phyloP scores from a whole-genome alignment of 139 green algal species.

The Desmodesmus armatus region DNA sequence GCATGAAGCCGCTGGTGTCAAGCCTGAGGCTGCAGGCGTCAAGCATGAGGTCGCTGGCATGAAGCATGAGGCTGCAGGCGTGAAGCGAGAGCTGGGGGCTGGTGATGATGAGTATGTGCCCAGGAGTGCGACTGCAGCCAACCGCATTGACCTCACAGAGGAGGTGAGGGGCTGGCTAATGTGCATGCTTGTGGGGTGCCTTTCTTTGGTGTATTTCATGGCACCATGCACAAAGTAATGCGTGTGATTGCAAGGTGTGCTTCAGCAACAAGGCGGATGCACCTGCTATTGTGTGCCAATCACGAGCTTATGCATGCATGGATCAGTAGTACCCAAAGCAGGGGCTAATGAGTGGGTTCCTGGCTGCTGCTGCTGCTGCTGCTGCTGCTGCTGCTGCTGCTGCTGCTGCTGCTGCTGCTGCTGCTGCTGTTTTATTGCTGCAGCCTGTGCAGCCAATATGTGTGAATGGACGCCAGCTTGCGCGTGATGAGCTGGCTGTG shows the following conservation, averaged over 20 bases:
- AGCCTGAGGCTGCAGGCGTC: not conserved
- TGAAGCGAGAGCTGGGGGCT: constrained; percentile 5
- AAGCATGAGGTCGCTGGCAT: constrained; percentile 1
- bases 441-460: not conserved
- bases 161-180: constrained; percentile 23
- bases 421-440: not conserved
- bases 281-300: no score
- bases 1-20: not conserved
- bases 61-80: constrained; percentile 15
- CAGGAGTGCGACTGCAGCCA: not conserved
- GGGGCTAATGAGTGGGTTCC: no score
- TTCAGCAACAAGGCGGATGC: no score
- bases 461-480: not conserved
- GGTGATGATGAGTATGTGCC: not conserved
- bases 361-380: constrained; percentile 6
- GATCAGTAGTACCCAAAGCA: no score
- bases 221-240: no score
- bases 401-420: no score
- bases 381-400: no score
- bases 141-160: constrained; percentile 24
- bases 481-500: constrained; percentile 16
- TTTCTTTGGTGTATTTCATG: no score
- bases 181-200: no score
- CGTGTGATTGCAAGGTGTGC: no score
- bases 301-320: no score